Evolutionary conservation across 352 stramenopile genomes (phyloP), one percentile per base, ranked within the genome.

Genomic region (Globisporangium acanthophoron): DNA sequence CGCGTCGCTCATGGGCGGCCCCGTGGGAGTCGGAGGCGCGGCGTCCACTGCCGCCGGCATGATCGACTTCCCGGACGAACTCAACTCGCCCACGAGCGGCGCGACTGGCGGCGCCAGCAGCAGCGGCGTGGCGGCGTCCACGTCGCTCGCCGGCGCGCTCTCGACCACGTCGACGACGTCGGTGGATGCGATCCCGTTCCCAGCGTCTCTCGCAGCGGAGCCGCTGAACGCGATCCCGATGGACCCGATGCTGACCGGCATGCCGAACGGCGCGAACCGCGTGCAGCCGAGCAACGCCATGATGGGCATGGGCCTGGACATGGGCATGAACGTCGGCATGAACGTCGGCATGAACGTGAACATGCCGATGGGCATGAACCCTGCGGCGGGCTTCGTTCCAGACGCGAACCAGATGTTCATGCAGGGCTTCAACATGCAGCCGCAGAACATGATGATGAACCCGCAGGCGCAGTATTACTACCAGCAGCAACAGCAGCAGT

Each of bases 31-130:
- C 39, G 56, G 66, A 51, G 46, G 52, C 7, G 53, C 55, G 13
- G 52, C 59, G 6, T 58, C 67, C 6, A 46, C 67, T 27, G 72
- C 73, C 5, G 55, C 68, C 3, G 85, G 76, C 4, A 85, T 92
- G 61, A 92, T 94, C 39, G 85, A 93, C 54, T 93, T 94, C 58
- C 85, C 85, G 0, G 85, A 92, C 39, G 85, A 94, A 52, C 71
- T 94, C n/a, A 90, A 94, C 53, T 90, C 85, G 44, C 79, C 84
- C 29, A 83, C 73, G 56, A 71, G 58, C 44, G 49, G 58, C 16
- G 21, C 16, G 3, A 13, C 5, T 16, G 41, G 5, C 41, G 3
- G 3, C 41, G n/a, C 7, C 41, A 24, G n/a, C 41, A 47, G 59
- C 13, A 52, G 39, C 5, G 67, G 41, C 8, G 47, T 59, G 24